These are phyloP conservation scores for Cafeteria roenbergensis DNA, from an alignment of 108 stramenopile genomes.

Conservation along the genomic window DNA sequence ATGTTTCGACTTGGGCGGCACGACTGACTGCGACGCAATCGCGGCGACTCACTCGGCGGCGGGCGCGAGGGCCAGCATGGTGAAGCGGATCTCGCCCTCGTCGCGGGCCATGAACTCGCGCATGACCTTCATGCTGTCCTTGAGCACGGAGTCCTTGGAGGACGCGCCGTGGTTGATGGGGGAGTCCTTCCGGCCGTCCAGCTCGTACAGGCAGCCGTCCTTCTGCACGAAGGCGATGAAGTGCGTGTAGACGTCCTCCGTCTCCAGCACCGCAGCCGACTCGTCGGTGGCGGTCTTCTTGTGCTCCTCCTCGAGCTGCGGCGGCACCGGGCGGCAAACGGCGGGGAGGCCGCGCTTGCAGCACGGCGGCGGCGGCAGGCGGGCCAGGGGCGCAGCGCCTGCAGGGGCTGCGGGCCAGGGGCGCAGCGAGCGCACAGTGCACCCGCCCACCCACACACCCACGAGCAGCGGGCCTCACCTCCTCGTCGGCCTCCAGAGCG, in stretches of 20 bases:
- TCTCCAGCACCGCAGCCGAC: conserved; percentile 31
- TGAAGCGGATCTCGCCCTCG: conserved; percentile 52
- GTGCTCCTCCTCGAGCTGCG: conserved; percentile 46
- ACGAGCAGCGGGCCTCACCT: too few relatives aligned
- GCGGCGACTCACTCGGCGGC: neutral
- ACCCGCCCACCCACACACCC: too few relatives aligned
- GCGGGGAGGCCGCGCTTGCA: too few relatives aligned
- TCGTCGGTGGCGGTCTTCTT: conserved; percentile 40
- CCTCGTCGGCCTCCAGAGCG: too few relatives aligned
- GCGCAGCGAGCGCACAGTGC: too few relatives aligned
- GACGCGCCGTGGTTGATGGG: conserved; percentile 29
- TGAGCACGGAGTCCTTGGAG: conserved; percentile 29
- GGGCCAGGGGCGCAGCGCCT: too few relatives aligned
- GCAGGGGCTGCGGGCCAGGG: too few relatives aligned
- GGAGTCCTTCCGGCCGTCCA: conserved; percentile 30
- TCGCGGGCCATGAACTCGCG: conserved; percentile 52
- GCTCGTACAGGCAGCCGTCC: conserved; percentile 20
- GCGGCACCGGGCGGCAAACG: too few relatives aligned
- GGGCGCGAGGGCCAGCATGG: conserved; percentile 55
- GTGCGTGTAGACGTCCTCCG: conserved; percentile 13
- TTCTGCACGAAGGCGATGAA: conserved; percentile 19
- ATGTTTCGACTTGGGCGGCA: too few relatives aligned
- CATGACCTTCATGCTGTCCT: conserved; percentile 43
- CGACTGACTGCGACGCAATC: too few relatives aligned
- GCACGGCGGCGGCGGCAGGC: too few relatives aligned